Percentiles rank a stretch among this genome's conserved stretches.
Conservation (phyloP, 2,329 filamentous ascomycete genomes). For the Phyllosticta citribraziliensis region DNA sequence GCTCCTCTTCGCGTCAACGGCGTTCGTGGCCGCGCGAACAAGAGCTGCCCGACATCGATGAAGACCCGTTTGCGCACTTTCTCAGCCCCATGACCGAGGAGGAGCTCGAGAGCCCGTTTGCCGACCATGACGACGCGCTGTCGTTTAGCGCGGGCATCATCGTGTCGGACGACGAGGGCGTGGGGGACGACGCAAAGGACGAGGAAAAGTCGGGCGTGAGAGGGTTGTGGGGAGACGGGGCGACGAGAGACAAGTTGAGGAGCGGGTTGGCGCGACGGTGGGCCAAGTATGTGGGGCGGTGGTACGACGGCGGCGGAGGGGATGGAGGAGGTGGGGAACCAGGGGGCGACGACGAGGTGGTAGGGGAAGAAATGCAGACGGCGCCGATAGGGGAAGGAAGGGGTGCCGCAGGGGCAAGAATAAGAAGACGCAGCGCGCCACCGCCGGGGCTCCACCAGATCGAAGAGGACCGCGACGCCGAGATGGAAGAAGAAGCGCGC, state of each 20-base stretch:
- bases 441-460: background rate
- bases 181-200: slow-evolving; percentile 12
- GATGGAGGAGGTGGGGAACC: background rate
- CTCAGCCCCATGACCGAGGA: slow-evolving; percentile 32
- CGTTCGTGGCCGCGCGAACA: background rate
- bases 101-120: slow-evolving; percentile 17
- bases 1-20: background rate
- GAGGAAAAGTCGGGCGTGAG: slow-evolving; percentile 10
- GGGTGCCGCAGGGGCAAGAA: background rate
- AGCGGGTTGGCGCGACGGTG: slow-evolving; percentile 30
- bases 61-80: slow-evolving; percentile 35
- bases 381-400: background rate
- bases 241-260: slow-evolving; percentile 29
- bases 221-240: background rate
- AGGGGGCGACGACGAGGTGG: slow-evolving; percentile 22
- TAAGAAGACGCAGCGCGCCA: background rate
- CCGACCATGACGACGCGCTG: slow-evolving; percentile 13
- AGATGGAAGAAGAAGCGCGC: background rate
- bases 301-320: slow-evolving; percentile 17
- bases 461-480: background rate
- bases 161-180: slow-evolving; percentile 14
- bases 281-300: slow-evolving; percentile 30
- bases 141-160: slow-evolving; percentile 31
- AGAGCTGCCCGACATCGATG: slow-evolving; percentile 30
- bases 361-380: slow-evolving; percentile 5